phyloP scores from a whole-genome alignment of 495 filamentous ascomycete genomes.

The Lasiosphaeria hispida region DNA sequence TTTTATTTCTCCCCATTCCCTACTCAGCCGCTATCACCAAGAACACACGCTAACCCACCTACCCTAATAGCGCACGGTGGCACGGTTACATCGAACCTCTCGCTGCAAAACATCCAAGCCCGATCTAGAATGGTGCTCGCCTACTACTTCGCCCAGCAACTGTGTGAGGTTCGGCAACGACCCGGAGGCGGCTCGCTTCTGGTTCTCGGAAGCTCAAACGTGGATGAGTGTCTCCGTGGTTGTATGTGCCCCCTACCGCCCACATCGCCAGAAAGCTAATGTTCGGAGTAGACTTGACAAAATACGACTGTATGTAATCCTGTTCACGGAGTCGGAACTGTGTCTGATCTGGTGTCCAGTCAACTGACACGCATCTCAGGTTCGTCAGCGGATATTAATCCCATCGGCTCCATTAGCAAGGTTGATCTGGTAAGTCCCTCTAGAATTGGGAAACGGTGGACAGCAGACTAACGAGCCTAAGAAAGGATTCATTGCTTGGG shows the following conservation, averaged over 20 bases:
- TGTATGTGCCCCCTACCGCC: neutral
- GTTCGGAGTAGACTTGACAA: constrained; percentile 10
- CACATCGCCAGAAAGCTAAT: neutral
- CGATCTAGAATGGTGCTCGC: constrained; percentile 76
- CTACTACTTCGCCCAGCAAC: constrained; percentile 43
- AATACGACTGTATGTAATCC: constrained; percentile 27
- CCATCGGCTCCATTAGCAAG: constrained; percentile 71
- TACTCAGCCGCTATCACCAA: too few species aligned
- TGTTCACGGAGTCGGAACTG: too few species aligned
- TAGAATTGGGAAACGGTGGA: constrained; percentile 41
- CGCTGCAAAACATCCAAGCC: constrained; percentile 81
- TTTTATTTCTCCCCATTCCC: neutral
- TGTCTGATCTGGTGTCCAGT: neutral
- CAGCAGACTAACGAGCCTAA: constrained; percentile 4
- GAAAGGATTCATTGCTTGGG: constrained; percentile 52
- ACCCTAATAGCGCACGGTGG: constrained; percentile 18
- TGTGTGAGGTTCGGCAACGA: constrained; percentile 30
- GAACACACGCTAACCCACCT: neutral
- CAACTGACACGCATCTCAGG: too few species aligned
- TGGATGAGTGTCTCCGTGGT: constrained; percentile 32
- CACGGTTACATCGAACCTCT: constrained; percentile 42
- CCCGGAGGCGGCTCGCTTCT: constrained; percentile 42
- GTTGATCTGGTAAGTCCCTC: constrained; percentile 71
- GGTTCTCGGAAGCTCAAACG: constrained; percentile 49
- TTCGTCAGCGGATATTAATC: constrained; percentile 42